Base-by-base conservation (phyloP, 192 early-diverging fungal genomes). In the Entomortierella chlamydospora region DNA sequence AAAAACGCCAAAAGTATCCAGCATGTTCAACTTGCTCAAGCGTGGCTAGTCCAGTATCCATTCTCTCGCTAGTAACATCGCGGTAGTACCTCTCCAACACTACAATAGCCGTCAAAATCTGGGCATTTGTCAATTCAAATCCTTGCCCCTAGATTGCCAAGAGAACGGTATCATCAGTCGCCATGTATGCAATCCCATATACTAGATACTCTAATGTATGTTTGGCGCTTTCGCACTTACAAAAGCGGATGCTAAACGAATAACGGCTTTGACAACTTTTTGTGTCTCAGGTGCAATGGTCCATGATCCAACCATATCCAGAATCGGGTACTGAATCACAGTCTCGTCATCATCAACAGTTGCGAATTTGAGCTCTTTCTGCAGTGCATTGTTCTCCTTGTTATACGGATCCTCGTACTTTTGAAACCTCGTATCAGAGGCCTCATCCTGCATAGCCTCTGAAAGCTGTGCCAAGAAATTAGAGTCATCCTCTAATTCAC, bases 1-100 rank as follows among this genome's bases (percentile, higher is more conserved):
- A 81, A 50, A 84, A 87, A 18, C 81, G 63, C 86, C 86, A 87
- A 79, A 79, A 79, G 57, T 79, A 79, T 49, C 76, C 76, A 13
- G 76, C 76, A 61, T 79, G 76, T 20, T 79, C 76, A 10, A 79
- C 76, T 41, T 79, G 76, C 22, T 79, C 76, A 34, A 87, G 57
- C 22, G 74, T 70, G 0, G 84, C 86, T 12, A 85, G 33, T 70
- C 81, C 80, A 61, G 70, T 57, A 65, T 83, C 61, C 62, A 77
- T 59, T 56, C 82, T 39, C 54, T 76, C 54, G 57, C 83, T 81
- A 17, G 85, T 81, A 20, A 87, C 52, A 15, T 87, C 74, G 0
- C 65, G 72, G 70, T 91, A 90, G 53, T 86, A 92, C 63, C 89
- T 87, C 64, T 92, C 89, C 22, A 93, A 70, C 10, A 91, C 87